Evolutionary conservation across 176 grass and related monocot species (phyloP).

Genomic region (Olyra latifolia): DNA sequence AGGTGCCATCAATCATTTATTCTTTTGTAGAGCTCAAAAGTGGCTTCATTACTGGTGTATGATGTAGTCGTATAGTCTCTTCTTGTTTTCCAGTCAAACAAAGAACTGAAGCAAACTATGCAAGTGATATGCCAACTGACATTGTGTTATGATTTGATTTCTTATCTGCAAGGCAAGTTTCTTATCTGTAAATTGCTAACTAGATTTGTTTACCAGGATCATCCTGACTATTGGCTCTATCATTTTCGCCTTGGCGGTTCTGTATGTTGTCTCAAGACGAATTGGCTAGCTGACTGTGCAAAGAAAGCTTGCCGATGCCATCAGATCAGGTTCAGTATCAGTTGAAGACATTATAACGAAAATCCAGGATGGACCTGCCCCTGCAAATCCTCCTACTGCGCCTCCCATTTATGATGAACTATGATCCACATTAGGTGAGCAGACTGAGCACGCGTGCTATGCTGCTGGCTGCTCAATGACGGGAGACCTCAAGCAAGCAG

Average conservation of each 20-base stretch:
- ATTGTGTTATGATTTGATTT: background rate
- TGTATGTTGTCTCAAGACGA: constrained; percentile 46
- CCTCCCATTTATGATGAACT: constrained; percentile 55
- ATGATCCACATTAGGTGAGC: no score
- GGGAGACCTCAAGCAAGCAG: no score
- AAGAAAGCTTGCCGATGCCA: constrained; percentile 55
- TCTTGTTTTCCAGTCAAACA: no score
- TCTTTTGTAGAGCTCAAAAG: background rate
- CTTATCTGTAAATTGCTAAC: no score
- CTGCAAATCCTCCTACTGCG: background rate
- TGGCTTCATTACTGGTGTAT: no score
- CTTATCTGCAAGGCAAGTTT: no score
- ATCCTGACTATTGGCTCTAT: constrained; percentile 56
- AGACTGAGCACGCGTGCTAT: no score
- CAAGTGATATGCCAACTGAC: no score
- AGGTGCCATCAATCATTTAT: background rate
- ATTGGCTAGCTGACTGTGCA: constrained; percentile 51
- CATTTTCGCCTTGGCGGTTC: constrained; percentile 51
- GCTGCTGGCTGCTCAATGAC: no score
- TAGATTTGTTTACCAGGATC: constrained; percentile 36
- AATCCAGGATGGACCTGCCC: constrained; percentile 19
- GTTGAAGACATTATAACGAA: constrained; percentile 30
- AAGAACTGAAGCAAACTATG: no score
- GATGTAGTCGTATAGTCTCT: no score
- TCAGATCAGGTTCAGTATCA: constrained; percentile 51